Conservation (phyloP, 176 grass and related monocot genomes). For the Echinochloa phyllopogon region DNA sequence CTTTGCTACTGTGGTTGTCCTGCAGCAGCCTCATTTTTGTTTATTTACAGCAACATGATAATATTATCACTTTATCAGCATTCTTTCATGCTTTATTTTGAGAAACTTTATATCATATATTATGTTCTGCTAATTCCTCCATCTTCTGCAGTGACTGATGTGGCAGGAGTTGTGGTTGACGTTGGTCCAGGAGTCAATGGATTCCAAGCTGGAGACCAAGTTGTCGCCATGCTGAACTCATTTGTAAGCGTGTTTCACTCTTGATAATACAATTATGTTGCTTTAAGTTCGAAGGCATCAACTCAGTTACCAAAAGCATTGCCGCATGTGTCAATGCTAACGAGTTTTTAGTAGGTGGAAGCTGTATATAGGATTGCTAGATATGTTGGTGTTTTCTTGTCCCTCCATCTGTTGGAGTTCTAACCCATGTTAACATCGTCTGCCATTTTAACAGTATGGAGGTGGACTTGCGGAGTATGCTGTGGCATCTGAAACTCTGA, state of each 20-base stretch:
- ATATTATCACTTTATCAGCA: background rate
- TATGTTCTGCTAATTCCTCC: background rate
- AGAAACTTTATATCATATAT: background rate
- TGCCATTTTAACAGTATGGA: conserved; percentile 41
- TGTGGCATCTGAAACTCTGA: conserved; percentile 43
- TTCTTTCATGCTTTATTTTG: background rate
- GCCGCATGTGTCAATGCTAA: background rate
- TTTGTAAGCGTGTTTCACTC: conserved; percentile 39
- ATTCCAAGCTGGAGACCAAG: conserved; percentile 65
- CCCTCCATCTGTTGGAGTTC: background rate
- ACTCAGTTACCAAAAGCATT: no score
- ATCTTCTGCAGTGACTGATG: conserved; percentile 54
- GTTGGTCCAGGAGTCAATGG: conserved; percentile 55
- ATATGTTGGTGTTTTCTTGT: background rate
- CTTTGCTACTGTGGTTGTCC: background rate
- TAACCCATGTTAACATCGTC: background rate
- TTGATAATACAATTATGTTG: background rate
- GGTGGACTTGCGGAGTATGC: conserved; percentile 67
- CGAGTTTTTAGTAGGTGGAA: background rate
- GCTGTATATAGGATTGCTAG: background rate
- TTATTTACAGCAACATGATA: background rate
- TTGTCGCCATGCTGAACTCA: conserved; percentile 47
- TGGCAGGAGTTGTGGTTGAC: conserved; percentile 61
- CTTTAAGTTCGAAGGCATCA: background rate
- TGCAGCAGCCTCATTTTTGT: background rate